These are phyloP conservation scores for Blastomyces emzantsi DNA, from an alignment of 2,329 filamentous ascomycete genomes.

Conservation along the genomic window DNA sequence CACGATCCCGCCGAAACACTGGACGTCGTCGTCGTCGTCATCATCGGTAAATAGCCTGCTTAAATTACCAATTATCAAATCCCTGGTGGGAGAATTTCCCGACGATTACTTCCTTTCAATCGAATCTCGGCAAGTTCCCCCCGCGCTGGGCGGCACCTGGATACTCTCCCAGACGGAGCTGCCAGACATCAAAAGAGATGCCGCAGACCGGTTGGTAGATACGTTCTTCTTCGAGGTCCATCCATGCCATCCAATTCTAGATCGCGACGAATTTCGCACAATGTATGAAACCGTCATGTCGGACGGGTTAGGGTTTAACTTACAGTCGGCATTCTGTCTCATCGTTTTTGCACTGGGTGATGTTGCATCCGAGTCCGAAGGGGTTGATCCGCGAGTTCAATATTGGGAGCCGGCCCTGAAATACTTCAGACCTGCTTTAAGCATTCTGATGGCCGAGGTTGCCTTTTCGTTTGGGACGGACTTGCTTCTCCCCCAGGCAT, in stretches of 20 bases:
- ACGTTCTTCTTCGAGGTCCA: constrained; percentile 23
- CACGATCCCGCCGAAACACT: constrained; percentile 10
- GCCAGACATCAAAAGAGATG: constrained; percentile 10
- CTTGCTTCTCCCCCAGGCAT: constrained; percentile 23
- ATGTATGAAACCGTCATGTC: constrained; percentile 21
- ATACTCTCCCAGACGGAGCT: neutral
- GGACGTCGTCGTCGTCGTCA: neutral
- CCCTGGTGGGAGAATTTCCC: constrained; percentile 11
- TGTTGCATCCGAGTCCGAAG: constrained; percentile 17
- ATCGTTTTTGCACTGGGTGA: constrained; percentile 26
- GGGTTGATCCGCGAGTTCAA: constrained; percentile 13
- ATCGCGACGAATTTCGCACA: constrained; percentile 20
- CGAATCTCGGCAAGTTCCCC: constrained; percentile 6
- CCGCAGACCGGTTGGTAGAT: constrained; percentile 20
- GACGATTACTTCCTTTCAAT: constrained; percentile 10
- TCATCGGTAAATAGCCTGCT: constrained; percentile 9
- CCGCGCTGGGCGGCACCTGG: neutral
- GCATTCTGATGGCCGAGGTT: constrained; percentile 22
- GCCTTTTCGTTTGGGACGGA: constrained; percentile 26
- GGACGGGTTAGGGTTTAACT: constrained; percentile 17
- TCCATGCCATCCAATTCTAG: constrained; percentile 24
- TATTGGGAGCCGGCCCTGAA: constrained; percentile 24
- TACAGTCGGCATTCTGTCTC: constrained; percentile 26
- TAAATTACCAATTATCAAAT: constrained; percentile 8
- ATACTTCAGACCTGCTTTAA: constrained; percentile 26